Base-by-base conservation (phyloP, 805 yeast species). In the Metschnikowia cerradonensis region DNA sequence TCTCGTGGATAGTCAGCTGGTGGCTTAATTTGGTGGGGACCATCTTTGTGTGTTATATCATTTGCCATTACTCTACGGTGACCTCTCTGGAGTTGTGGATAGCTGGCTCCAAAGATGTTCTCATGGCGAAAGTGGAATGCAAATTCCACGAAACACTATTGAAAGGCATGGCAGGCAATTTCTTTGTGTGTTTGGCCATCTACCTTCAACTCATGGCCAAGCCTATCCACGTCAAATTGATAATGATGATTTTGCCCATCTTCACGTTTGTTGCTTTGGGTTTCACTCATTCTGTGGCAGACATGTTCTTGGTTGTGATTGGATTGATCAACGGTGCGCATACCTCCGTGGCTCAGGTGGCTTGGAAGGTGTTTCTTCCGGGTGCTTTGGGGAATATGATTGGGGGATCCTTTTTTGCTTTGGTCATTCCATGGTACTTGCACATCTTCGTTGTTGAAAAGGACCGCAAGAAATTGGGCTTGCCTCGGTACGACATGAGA, bases 201-300 rank as follows among this genome's bases (percentile, higher is more conserved):
- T 88, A 86, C 66, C 67, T 88, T 43, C 95, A 88, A 62, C 69
- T 88, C 38, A 79, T 88, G 83, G 87, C 86, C 6, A 86, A 84
- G 61, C 95, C 96, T 0, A 61, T 84, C 8, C 95, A 88, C 61
- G 95, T 88, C 34, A 86, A 85, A 58, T 73, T 84, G 30, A 43
- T 84, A 5, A 67, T 85, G 71, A 78, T 88, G 71, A 60, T 74
- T 14, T 62, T 87, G 19, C 96, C 96, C 0, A 75, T 88, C 14
- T 86, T 86, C 65, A 82, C 91, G 0, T 86, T 88, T 66, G 94
- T 86, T n/a, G 60, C 84, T 1, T 72, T 84, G 73, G 94, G 95
- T 0, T 88, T 82, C 66, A 82, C 88, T 2, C 95, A 88, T 62
- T 81, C 82, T 1, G 90, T 88, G 7, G 96, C 95, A 0, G 96